Evolutionary conservation across 306 rosid genomes (phyloP).

Genomic region (Crotalaria pallida): DNA sequence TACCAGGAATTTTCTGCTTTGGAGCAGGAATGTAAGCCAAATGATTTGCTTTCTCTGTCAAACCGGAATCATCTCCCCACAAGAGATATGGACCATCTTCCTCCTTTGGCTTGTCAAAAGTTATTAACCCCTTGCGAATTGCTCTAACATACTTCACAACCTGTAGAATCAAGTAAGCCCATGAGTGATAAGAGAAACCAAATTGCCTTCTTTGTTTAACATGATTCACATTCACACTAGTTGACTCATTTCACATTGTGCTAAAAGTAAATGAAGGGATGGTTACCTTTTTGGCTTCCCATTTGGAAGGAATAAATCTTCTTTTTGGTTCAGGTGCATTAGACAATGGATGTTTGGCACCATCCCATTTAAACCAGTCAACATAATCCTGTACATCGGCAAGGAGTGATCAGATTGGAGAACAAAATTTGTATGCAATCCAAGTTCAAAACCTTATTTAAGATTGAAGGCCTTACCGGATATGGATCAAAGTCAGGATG

Average conservation of each 20-base stretch:
- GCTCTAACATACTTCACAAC: constrained; percentile 69
- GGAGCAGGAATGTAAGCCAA: constrained; percentile 90
- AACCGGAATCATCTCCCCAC: constrained; percentile 83
- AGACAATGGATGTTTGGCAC: constrained; percentile 76
- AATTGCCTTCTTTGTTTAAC: not conserved
- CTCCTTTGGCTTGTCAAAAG: constrained; percentile 74
- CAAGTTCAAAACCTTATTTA: not conserved
- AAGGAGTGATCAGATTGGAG: constrained; percentile 2
- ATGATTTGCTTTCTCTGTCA: constrained; percentile 55
- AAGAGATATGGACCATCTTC: constrained; percentile 60
- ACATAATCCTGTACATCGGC: constrained; percentile 51
- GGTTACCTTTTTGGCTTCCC: constrained; percentile 78
- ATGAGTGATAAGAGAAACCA: constrained; percentile 20
- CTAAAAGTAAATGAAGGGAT: not conserved
- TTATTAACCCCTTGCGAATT: constrained; percentile 70
- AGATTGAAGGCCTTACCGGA: constrained; percentile 37
- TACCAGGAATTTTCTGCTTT: constrained; percentile 86
- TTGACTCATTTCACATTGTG: constrained; percentile 1
- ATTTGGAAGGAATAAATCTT: constrained; percentile 89
- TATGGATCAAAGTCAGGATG: constrained; percentile 79
- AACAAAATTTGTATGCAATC: not conserved
- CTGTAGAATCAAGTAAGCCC: constrained; percentile 39
- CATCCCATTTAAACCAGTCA: constrained; percentile 95
- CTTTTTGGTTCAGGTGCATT: constrained; percentile 96
- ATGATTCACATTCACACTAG: not conserved